Evolutionary conservation across 805 yeast genomes (phyloP), one percentile per base, ranked within the genome.

Genomic region (Spathaspora hagerdaliae): DNA sequence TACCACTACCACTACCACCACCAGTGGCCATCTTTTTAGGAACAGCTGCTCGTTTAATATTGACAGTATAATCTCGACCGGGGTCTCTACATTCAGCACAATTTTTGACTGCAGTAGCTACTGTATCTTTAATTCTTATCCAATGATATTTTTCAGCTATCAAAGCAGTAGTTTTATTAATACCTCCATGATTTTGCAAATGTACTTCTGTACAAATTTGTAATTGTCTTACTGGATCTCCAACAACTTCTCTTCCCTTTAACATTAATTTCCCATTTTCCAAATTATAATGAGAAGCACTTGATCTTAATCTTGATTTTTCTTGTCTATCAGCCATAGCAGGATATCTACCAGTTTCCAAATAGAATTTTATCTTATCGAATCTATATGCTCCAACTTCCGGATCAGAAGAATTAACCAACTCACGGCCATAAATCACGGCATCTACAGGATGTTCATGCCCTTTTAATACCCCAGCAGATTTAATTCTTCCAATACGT

Each of bases 81-180:
- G 65, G 73, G 49, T 81, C 83, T 34, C 84, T 71, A 62, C 98
- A 92, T 42, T 81, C 84, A 1, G 74, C 71, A 61, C 98, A 94
- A 48, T 81, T 78, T 44, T 83, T 74, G 43, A 91, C 82, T 1
- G 88, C 92, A 29, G 81, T 79, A 1, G 86, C 82, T 1, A 87
- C 97, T 0, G 96, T 88, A 46, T 81, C 89, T 64, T 94, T 91
- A 51, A 92, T 86, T 42, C 96, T 78, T 1, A 89, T 79, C 97
- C 98, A 92, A 62, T 89, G 96, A 55, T 86, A 92, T 53, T 79
- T 78, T 50, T 86, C 94, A 1, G 91, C 79, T 13, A 94, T 79
- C 13, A 77, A 67, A 0, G 92, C 69, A 0, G 97, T 90, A 1
- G 96, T 83, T 57, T 84, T 87, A 66, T 92, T 92, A 51, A 92